Evolutionary conservation across 73 alveolate species (phyloP), one percentile per base, ranked within the genome.

Genomic region (Paramecium biaurelia): DNA sequence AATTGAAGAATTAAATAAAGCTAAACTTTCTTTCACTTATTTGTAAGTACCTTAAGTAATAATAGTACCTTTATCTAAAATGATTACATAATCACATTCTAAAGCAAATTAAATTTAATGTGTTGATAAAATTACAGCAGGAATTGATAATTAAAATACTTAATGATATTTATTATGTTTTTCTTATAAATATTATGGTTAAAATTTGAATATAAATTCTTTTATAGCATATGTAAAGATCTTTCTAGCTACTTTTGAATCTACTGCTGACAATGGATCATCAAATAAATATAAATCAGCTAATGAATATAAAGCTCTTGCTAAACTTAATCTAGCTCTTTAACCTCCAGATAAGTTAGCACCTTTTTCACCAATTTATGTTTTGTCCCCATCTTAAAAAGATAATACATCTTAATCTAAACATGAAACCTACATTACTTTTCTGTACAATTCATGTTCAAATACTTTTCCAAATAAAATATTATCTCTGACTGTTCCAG

Each of bases 311-410:
- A 97, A 92, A 23, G 98, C 97, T 72, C 99, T 93, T 42, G 99
- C 99, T 23, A 98, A 86, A 12, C 98, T 63, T 20, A 97, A 93
- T 90, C 99, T 96, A 2, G 97, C 96, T 93, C 96, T 96, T 94
- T 98, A 97, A 1, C 99, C 99, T 43, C 99, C 98, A 21, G 97
- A 93, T 28, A 98, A 43, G 86, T 93, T 93, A 20, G 92, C 94
- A 20, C 99, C 99, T 59, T 96, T 93, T 70, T 97, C 99, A 21
- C 99, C 99, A 1, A 97, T 92, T 90, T 93, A 92, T 5, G 99
- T 96, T 43, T 89, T 79, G 21, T 93, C 98, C 5, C 94, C 93
- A 53, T 97, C 92, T 67, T 94, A 82, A 76, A 98, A 85, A 5
- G 94, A 45, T 12, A 41, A n/a, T 15, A 98, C 47, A 92, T 98